Base-by-base conservation (phyloP, 2,329 filamentous ascomycete species). In the Chrysoporthe deuterocubensis region DNA sequence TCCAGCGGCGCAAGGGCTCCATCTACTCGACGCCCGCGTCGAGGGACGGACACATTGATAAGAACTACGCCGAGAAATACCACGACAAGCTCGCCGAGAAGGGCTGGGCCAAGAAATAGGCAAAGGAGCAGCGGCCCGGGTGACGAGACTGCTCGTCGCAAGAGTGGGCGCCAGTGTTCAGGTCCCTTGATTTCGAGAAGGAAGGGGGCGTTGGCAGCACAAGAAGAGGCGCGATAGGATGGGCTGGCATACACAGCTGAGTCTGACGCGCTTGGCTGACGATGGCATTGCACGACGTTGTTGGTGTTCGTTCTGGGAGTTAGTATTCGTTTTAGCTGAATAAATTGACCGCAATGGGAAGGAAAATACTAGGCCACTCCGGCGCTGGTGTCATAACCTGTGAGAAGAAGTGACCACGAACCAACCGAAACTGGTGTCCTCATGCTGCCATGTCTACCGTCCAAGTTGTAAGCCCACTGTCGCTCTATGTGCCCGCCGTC, bases 1-100 rank as follows among this genome's bases (percentile, higher is more conserved):
- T 92, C 80, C 89, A 91, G 78, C 90, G 90, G 79, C 86, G 87
- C 74, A 88, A 89, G 78, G 89, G 89, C 66, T 90, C 87, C 75
- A 89, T 91, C 77, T 90, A 88, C 75, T 86, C 88, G 59, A 91
- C 89, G 9, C 89, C 87, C 2, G 81, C 81, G 73, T 89, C 87
- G 34, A 85, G 89, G 68, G 89, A 91, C 76, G 88, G 88, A 21
- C 87, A 90, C 74, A 80, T 90, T 63, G 85, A 87, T 73, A 82
- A 81, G 68, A 88, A 88, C 75, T 85, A 85, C 65, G 83, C 84
- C 71, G 80, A 85, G 72, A 85, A 86, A 71, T 90, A 88, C 77
- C 85, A 88, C 75, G 85, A 87, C 70, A 89, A 85, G 73, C 83
- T 86, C 71, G 82, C 79, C 21, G 85, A 88, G 79, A 83, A 84